A percentile compares a stretch with the other conserved stretches of the same genome.
Conservation (phyloP, 805 yeast genomes). For the Jamesozyma rosinii region DNA sequence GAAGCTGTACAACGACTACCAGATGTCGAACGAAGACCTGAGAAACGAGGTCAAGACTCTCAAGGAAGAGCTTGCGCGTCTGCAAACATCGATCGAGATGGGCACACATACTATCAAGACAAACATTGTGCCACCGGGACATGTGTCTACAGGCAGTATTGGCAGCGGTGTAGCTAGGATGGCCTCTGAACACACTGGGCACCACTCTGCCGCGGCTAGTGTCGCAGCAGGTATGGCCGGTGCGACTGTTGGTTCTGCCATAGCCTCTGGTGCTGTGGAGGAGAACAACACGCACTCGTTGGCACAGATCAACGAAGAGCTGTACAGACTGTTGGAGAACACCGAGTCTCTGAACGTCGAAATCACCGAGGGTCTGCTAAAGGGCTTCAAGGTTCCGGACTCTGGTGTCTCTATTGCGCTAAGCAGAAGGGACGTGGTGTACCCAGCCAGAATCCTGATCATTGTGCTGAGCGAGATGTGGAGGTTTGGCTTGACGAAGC, state of each 20-base stretch:
- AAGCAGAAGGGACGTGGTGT: slow-evolving; percentile 81
- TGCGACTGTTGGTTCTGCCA: slow-evolving; percentile 9
- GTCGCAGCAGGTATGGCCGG: slow-evolving; percentile 25
- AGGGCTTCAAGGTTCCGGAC: slow-evolving; percentile 76
- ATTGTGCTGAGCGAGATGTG: slow-evolving; percentile 94
- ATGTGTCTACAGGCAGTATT: slow-evolving; percentile 5
- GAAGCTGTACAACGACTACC: slow-evolving; percentile 47
- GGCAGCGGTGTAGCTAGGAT: background rate
- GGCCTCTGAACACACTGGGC: slow-evolving; percentile 6
- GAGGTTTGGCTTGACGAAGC: slow-evolving; percentile 89
- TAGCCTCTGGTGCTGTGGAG: background rate
- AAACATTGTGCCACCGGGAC: slow-evolving; percentile 27
- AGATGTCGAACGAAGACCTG: slow-evolving; percentile 56
- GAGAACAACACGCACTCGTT: slow-evolving; percentile 39
- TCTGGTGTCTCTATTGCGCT: slow-evolving; percentile 77
- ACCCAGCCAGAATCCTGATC: slow-evolving; percentile 92
- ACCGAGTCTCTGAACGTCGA: slow-evolving; percentile 69
- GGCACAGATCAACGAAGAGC: slow-evolving; percentile 66
- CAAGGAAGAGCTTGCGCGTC: slow-evolving; percentile 40
- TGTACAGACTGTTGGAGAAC: slow-evolving; percentile 61
- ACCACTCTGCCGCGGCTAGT: slow-evolving; percentile 8
- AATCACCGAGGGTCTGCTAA: slow-evolving; percentile 76
- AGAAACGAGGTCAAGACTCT: slow-evolving; percentile 46
- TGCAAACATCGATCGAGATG: slow-evolving; percentile 30
- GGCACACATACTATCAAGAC: slow-evolving; percentile 20